phyloP scores from a whole-genome alignment of 176 grass and related monocot genomes.

The Oryza nivara region DNA sequence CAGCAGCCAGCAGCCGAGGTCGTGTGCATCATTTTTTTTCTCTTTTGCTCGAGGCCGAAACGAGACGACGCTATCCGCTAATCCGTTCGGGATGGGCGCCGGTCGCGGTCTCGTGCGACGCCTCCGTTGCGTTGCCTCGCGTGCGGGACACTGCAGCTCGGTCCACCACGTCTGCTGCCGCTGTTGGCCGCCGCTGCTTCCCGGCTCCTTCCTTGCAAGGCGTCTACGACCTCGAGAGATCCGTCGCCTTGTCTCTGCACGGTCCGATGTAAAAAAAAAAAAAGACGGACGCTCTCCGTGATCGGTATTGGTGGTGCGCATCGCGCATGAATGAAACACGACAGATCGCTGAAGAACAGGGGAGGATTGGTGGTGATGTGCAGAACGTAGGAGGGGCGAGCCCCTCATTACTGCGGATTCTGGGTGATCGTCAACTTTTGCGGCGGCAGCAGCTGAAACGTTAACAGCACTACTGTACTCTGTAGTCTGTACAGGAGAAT shows the following conservation, averaged over 20 bases:
- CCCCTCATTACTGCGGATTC: not conserved
- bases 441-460: not conserved
- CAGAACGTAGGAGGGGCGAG: not conserved
- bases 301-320: too few species aligned
- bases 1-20: not conserved
- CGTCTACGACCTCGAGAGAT: too few species aligned
- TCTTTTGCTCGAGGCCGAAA: not conserved
- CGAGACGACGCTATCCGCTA: not conserved
- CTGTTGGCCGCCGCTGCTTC: not conserved
- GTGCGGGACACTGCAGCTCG: conserved; percentile 35
- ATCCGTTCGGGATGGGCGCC: not conserved
- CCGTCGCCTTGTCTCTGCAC: too few species aligned
- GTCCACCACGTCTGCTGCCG: too few species aligned
- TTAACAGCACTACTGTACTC: not conserved
- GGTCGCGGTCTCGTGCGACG: conserved; percentile 27
- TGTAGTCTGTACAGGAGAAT: not conserved
- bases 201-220: not conserved
- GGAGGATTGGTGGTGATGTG: not conserved
- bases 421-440: not conserved
- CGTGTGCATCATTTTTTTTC: not conserved
- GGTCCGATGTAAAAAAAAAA: too few species aligned
- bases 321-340: not conserved
- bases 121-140: not conserved
- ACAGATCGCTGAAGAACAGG: not conserved
- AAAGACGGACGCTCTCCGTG: too few species aligned